Evolutionary conservation across 202 grass and related monocot genomes (phyloP).

Genomic region (Digitaria exilis): DNA sequence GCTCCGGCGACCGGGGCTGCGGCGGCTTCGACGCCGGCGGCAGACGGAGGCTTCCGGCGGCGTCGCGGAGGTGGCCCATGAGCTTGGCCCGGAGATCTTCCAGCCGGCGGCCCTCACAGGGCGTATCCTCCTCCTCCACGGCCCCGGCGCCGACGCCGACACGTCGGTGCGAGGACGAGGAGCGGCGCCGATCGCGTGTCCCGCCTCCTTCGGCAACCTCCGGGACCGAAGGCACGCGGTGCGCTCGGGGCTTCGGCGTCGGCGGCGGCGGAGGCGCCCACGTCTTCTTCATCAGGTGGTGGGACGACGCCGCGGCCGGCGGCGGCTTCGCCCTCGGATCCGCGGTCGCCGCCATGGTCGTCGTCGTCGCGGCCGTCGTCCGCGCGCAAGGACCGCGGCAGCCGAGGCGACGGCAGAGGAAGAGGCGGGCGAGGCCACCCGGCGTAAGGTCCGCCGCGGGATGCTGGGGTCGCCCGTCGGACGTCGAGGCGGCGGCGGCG

Average conservation of each 20-base stretch:
- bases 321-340: constrained; percentile 63
- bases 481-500: constrained; percentile 13
- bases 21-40: constrained; percentile 1
- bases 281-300: constrained; percentile 47
- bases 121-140: not conserved
- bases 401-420: no score
- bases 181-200: constrained; percentile 45
- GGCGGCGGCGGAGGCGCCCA: constrained; percentile 37
- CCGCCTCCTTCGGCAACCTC: constrained; percentile 6
- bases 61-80: constrained; percentile 59
- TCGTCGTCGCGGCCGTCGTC: not conserved
- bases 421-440: not conserved
- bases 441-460: not conserved
- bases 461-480: not conserved
- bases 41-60: constrained; percentile 41
- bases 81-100: constrained; percentile 54
- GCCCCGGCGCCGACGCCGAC: not conserved
- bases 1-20: not conserved
- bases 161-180: constrained; percentile 46
- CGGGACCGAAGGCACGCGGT: constrained; percentile 26
- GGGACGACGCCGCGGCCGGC: constrained; percentile 32
- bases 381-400: not conserved
- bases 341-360: constrained; percentile 60
- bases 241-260: not conserved
- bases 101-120: constrained; percentile 8